A percentile compares a stretch with the other conserved stretches of the same genome.
phyloP scores from a whole-genome alignment of 106 monocot species.

The Agapanthus africanus region DNA sequence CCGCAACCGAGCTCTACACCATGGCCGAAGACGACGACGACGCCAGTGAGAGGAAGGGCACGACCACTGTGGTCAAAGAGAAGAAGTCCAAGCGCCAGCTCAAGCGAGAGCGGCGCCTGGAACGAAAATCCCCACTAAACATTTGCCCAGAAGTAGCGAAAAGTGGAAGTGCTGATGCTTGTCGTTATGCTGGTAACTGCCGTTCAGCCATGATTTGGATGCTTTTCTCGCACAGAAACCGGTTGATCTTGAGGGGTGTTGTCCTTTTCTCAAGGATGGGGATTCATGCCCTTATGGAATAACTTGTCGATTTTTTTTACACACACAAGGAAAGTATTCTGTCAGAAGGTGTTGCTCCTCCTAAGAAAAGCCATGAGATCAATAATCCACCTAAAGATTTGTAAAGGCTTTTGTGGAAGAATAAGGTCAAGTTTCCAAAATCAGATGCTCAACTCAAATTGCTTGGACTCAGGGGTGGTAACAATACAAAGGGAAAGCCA shows the following conservation, averaged over 20 bases:
- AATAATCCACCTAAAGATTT: slow-evolving; percentile 71
- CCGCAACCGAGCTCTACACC: no score
- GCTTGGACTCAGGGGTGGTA: slow-evolving; percentile 69
- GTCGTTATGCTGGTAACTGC: slow-evolving; percentile 47
- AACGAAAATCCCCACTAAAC: slow-evolving; percentile 51
- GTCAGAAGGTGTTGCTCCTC: slow-evolving; percentile 12
- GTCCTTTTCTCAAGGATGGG: slow-evolving; percentile 49
- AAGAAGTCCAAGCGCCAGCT: slow-evolving; percentile 92
- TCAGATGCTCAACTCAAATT: slow-evolving; percentile 75
- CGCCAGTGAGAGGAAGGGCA: slow-evolving; percentile 14
- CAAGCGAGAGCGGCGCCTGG: slow-evolving; percentile 78
- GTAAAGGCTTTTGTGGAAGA: slow-evolving; percentile 93
- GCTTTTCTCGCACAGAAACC: slow-evolving; percentile 81
- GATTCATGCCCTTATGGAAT: slow-evolving; percentile 78
- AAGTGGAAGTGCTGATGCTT: slow-evolving; percentile 43
- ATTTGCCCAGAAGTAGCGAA: slow-evolving; percentile 78
- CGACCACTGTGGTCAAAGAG: slow-evolving; percentile 27
- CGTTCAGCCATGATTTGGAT: slow-evolving; percentile 84
- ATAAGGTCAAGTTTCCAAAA: slow-evolving; percentile 65
- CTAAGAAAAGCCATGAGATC: slow-evolving; percentile 35
- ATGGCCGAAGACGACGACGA: slow-evolving; percentile 2
- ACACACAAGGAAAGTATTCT: slow-evolving; percentile 34
- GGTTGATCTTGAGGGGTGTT: slow-evolving; percentile 68
- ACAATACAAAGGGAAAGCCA: not conserved
- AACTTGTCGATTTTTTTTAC: slow-evolving; percentile 58